Percentiles rank a stretch among this genome's conserved stretches.
phyloP scores from a whole-genome alignment of 441 rosid genomes.

The Raphanus hybrid region DNA sequence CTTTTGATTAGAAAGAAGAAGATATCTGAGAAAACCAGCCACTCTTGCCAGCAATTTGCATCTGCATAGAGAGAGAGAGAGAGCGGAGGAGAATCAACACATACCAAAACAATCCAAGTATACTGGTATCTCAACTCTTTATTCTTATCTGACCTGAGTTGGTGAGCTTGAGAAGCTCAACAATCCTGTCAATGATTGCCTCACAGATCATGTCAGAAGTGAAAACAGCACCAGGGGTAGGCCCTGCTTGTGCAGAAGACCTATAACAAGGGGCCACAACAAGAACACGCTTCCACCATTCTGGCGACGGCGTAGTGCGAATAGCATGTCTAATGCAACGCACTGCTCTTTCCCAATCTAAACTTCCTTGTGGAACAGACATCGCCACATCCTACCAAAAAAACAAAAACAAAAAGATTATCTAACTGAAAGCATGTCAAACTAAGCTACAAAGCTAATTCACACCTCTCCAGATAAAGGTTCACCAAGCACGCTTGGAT shows the following conservation, averaged over 20 bases:
- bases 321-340: constrained; percentile 97
- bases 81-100: constrained; percentile 15
- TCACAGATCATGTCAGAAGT: constrained; percentile 94
- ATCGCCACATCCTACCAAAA: constrained; percentile 79
- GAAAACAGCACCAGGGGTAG: constrained; percentile 97
- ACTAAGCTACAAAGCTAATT: too few species aligned
- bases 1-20: constrained; percentile 88
- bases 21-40: constrained; percentile 96
- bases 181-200: constrained; percentile 90
- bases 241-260: constrained; percentile 61
- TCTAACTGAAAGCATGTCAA: too few species aligned
- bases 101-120: too few species aligned
- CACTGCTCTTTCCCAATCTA: constrained; percentile 99
- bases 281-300: constrained; percentile 99
- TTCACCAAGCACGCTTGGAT: too few species aligned
- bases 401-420: too few species aligned
- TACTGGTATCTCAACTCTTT: too few species aligned
- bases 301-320: constrained; percentile 96
- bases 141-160: constrained; percentile 42
- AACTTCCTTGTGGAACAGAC: constrained; percentile 90
- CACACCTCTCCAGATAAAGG: too few species aligned
- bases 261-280: constrained; percentile 89
- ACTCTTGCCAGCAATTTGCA: constrained; percentile 96
- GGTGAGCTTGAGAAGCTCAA: constrained; percentile 87
- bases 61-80: constrained; percentile 61